Evolutionary conservation across 768 basidiomycete species (phyloP), one percentile per base, ranked within the genome.

Genomic region (Trametes villosa): DNA sequence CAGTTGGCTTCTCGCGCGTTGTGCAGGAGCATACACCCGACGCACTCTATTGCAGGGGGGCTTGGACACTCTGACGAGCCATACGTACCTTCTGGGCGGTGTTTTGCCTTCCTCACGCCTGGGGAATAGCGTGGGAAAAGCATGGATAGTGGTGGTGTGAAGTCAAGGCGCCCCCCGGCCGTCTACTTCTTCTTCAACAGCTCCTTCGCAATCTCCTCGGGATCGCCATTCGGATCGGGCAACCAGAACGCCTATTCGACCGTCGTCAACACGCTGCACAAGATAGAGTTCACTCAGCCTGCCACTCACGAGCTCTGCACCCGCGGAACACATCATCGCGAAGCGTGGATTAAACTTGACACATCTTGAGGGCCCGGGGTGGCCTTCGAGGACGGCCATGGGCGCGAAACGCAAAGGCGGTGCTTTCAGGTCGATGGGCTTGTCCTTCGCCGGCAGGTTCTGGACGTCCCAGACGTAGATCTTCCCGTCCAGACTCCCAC

Each of bases 331-430:
- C 80, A 98, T 81, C 94, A 98, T 96, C 30, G 89, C 88, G 60
- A 84, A 81, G 58, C 92, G 84, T 9, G 96, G 95, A 71, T 97
- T 98, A 72, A 96, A 96, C 67, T 80, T 85, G 2, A 97, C 91
- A 59, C 92, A 94, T 70, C 97, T 79, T 24, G 88, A 83, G 30
- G 92, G 89, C 5, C 92, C 92, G 1, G 87, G 86, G 70, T 96
- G 93, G 0, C 92, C 93, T 44, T 93, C 91, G 54, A 93, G 72
- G 22, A 71, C 78, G 6, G 76, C 68, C 22, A 81, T 56, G 3
- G 87, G 86, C 49, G 76, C 71, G n/a, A 88, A 74, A 57, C 82
- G 77, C 52, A 75, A 70, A 4, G 86, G 86, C 5, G 79, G 78
- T 18, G 76, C 70, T 70, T 82, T 85, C 69, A 79, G 74, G 65